Evolutionary conservation across 305 asterid genomes (phyloP).

Genomic region (Fraxinus angustifolia): DNA sequence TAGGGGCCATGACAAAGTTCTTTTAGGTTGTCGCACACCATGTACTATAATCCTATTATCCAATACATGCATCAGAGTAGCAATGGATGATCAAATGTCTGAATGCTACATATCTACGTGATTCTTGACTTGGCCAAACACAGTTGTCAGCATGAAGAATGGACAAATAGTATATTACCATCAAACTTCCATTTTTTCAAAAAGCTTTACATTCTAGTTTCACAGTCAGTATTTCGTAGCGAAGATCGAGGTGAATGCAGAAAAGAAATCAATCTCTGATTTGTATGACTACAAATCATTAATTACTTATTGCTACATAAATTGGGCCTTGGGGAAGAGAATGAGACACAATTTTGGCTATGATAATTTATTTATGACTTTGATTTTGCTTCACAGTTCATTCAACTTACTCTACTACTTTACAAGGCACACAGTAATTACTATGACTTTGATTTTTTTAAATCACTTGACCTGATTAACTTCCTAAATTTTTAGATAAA

Average conservation of each 20-base stretch:
- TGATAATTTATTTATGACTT: neutral
- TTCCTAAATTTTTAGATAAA: neutral
- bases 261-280: neutral
- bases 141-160: neutral
- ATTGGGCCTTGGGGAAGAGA: neutral
- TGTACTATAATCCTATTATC: neutral
- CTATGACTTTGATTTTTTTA: neutral
- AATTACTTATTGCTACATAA: neutral
- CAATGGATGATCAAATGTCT: neutral
- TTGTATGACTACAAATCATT: neutral
- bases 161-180: neutral
- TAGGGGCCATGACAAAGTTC: neutral
- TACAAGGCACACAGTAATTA: neutral
- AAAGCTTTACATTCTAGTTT: neutral
- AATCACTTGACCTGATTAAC: neutral
- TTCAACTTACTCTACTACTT: conserved; percentile 1
- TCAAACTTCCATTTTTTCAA: neutral
- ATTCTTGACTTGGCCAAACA: neutral
- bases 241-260: neutral
- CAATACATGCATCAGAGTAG: neutral
- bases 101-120: neutral
- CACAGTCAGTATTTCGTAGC: neutral
- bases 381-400: neutral
- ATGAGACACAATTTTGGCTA: neutral
- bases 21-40: neutral